These are phyloP conservation scores for Colletotrichum sp. DNA, from an alignment of 2,329 filamentous ascomycete species.

Conservation along the genomic window DNA sequence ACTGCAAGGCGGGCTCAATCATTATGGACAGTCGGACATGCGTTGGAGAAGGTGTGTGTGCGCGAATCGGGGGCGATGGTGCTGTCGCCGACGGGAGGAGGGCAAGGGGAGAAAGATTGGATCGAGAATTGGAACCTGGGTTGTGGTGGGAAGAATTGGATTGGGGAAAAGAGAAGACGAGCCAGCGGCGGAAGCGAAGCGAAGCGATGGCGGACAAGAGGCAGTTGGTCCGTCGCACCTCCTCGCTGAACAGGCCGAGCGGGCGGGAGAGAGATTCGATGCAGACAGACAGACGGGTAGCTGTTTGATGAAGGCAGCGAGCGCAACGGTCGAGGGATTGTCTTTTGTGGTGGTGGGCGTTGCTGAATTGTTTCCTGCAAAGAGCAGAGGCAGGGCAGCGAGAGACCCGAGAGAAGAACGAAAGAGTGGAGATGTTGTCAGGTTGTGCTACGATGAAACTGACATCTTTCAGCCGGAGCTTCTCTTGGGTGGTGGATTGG, in stretches of 20 bases:
- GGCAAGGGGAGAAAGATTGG: background rate
- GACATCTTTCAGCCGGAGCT: conserved; percentile 14
- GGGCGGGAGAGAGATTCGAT: background rate
- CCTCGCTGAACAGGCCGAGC: conserved; percentile 4
- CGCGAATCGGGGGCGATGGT: background rate
- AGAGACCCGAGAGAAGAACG: background rate
- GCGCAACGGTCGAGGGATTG: background rate
- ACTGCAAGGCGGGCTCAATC: conserved; percentile 11
- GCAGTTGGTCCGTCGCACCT: conserved; percentile 8
- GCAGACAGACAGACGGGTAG: background rate
- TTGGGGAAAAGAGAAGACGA: background rate
- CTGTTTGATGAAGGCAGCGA: background rate
- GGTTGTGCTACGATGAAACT: conserved; percentile 22
- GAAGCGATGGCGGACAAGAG: background rate
- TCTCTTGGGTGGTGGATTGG: conserved; percentile 10
- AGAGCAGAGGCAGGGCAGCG: background rate
- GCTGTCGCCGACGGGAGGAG: background rate
- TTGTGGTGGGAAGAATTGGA: background rate
- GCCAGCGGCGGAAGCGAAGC: background rate
- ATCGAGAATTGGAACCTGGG: background rate
- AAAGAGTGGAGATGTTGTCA: conserved; percentile 18
- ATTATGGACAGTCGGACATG: conserved; percentile 19
- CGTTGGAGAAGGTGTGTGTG: conserved; percentile 7
- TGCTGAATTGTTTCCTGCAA: background rate
- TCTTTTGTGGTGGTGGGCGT: background rate